Base-by-base conservation (phyloP, 495 filamentous ascomycete genomes). In the Sordaria brevicollis region DNA sequence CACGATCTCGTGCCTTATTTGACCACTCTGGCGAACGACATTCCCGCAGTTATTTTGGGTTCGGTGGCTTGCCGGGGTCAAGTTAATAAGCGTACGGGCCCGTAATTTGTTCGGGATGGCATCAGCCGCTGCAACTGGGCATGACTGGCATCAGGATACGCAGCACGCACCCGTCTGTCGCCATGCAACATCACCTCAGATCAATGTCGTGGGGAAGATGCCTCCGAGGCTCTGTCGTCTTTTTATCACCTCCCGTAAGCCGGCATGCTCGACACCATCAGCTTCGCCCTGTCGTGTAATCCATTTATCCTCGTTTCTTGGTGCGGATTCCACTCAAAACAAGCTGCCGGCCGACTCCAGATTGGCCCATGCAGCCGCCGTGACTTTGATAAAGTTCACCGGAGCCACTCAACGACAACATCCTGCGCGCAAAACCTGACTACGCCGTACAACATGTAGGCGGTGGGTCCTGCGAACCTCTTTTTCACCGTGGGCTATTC, bases 81-180 rank as follows among this genome's bases (percentile, higher is more conserved):
- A 62, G 5, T 62, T 62, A 17, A 62, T 62, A 31, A 31, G 33
- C 13, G 25, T 41, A 38, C 65, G 3, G 66, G 29, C 39, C 35
- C 39, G 67, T 73, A 69, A 73, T 73, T 71, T 69, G 54, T 65
- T 67, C 65, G 68, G 67, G 73, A 73, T 71, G 71, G 71, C 71
- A 73, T 74, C 69, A 71, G 72, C 49, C 69, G 69, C 71, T 71
- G 66, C 73, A 71, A 69, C 67, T 62, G 49, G 25, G 25, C 49
- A 62, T 62, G 49, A 17, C 49, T 62, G 49, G 49, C 49, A 62
- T 62, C 49, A 62, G 49, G 49, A 62, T 62, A 62, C 49, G 25
- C 49, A 31, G 49, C 49, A 62, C 49, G 49, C 49, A 62, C 25
- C 49, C 49, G 49, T 57, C 25, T 31, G 49, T 31, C 21, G 49